Evolutionary conservation across 1,284 basidiomycete species (phyloP).

Genomic region (Coniophora puteana): DNA sequence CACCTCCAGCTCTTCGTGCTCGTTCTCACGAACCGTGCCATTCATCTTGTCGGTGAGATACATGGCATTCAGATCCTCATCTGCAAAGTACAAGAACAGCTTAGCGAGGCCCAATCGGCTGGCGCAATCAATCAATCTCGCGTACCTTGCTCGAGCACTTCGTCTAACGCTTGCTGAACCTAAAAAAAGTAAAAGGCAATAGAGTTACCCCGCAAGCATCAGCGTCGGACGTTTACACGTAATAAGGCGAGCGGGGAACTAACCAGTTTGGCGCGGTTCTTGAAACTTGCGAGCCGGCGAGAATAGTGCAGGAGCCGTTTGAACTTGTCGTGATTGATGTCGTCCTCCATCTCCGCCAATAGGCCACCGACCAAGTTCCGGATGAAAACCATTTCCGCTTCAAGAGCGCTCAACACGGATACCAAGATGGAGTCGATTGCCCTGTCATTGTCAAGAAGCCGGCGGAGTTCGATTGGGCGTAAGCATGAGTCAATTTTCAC

Average conservation of each 20-base stretch:
- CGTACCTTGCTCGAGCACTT: constrained; percentile 84
- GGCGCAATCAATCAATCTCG: constrained; percentile 2
- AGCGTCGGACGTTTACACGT: no score
- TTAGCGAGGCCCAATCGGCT: neutral
- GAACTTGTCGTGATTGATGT: constrained; percentile 91
- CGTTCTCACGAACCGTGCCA: constrained; percentile 55
- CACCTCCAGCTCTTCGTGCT: constrained; percentile 93
- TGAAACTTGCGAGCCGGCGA: constrained; percentile 79
- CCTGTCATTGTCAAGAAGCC: constrained; percentile 37
- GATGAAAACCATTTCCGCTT: constrained; percentile 91
- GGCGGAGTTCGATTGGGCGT: no score
- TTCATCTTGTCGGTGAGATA: constrained; percentile 83
- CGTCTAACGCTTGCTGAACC: constrained; percentile 88
- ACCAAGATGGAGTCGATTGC: constrained; percentile 89
- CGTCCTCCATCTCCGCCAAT: constrained; percentile 87
- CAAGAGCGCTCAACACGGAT: constrained; percentile 85
- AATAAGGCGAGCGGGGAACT: constrained; percentile 3
- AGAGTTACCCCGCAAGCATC: constrained; percentile 3
- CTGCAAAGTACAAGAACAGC: constrained; percentile 36
- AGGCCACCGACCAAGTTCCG: constrained; percentile 84
- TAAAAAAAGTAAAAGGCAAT: constrained; percentile 27
- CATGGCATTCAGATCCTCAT: constrained; percentile 92
- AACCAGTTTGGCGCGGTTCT: constrained; percentile 83
- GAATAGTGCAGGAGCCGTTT: constrained; percentile 89
- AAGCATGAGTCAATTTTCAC: no score